Evolutionary conservation across 306 rosid genomes (phyloP).

Genomic region (Alnus glutinosa): DNA sequence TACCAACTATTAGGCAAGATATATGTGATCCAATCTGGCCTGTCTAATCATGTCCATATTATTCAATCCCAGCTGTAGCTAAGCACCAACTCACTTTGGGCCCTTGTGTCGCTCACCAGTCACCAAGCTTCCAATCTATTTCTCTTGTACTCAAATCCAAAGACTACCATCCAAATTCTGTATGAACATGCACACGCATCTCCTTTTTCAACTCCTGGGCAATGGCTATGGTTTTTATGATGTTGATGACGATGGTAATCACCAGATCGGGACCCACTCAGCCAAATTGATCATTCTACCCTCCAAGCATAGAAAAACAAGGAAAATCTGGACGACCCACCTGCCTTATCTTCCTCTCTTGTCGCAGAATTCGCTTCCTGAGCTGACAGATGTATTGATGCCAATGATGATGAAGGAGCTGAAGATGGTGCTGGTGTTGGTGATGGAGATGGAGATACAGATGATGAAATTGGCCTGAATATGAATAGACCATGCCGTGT

Average conservation of each 20-base stretch:
- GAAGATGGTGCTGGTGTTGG: constrained; percentile 29
- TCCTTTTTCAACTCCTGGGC: neutral
- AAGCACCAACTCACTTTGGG: constrained; percentile 19
- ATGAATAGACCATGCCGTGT: constrained; percentile 76
- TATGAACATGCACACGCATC: neutral
- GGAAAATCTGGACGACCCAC: constrained; percentile 57
- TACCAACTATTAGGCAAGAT: neutral
- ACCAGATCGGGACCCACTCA: neutral
- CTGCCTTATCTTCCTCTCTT: constrained; percentile 27
- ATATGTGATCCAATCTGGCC: constrained; percentile 30
- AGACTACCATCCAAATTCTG: neutral
- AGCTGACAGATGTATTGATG: constrained; percentile 40
- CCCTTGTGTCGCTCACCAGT: constrained; percentile 16
- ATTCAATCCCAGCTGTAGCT: constrained; percentile 23
- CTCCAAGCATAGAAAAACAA: constrained; percentile 91
- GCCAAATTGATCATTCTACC: constrained; percentile 35
- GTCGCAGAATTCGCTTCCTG: constrained; percentile 36
- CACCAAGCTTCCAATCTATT: neutral
- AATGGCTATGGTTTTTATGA: neutral
- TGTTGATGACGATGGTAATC: neutral
- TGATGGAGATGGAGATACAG: constrained; percentile 26
- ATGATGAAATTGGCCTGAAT: constrained; percentile 61
- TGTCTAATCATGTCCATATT: constrained; percentile 37
- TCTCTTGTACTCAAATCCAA: neutral
- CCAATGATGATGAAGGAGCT: neutral